Percentiles rank a stretch among this genome's conserved stretches.
These are phyloP conservation scores for Eimeria zaria DNA, from an alignment of 169 alveolate genomes.

Conservation along the genomic window DNA sequence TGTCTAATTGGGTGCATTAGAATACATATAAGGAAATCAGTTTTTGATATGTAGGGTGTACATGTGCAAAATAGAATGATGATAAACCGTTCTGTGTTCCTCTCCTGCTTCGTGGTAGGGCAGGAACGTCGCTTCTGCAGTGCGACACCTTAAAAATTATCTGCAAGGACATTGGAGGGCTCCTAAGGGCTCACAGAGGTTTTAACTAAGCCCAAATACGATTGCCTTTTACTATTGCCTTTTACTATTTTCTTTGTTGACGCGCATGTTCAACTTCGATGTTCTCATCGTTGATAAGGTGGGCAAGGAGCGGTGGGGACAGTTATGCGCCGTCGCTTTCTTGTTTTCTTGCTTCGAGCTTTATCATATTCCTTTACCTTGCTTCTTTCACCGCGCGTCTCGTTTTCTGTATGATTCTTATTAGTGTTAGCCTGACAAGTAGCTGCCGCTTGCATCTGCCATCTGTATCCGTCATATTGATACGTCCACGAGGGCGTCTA, in stretches of 20 bases:
- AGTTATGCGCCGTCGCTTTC: too few relatives aligned
- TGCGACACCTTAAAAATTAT: background rate
- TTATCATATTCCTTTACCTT: background rate
- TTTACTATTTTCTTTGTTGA: background rate
- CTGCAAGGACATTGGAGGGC: background rate
- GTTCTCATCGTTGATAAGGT: background rate
- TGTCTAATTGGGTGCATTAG: too few relatives aligned
- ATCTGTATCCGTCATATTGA: background rate
- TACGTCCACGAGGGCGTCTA: conserved; percentile 75
- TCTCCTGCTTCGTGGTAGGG: background rate
- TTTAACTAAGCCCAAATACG: background rate
- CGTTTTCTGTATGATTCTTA: background rate
- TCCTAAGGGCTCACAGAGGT: background rate
- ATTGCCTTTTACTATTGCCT: background rate
- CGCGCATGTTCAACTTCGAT: background rate
- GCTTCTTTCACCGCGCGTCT: background rate
- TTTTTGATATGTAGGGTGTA: background rate
- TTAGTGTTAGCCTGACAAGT: too few relatives aligned
- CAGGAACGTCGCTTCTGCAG: background rate
- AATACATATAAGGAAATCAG: too few relatives aligned
- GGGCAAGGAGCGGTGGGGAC: background rate
- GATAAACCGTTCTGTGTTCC: background rate
- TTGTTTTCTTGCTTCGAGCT: background rate
- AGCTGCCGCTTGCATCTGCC: background rate
- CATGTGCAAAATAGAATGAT: background rate